phyloP scores from a whole-genome alignment of 1,284 basidiomycete species.

The Ustilago lituana region DNA sequence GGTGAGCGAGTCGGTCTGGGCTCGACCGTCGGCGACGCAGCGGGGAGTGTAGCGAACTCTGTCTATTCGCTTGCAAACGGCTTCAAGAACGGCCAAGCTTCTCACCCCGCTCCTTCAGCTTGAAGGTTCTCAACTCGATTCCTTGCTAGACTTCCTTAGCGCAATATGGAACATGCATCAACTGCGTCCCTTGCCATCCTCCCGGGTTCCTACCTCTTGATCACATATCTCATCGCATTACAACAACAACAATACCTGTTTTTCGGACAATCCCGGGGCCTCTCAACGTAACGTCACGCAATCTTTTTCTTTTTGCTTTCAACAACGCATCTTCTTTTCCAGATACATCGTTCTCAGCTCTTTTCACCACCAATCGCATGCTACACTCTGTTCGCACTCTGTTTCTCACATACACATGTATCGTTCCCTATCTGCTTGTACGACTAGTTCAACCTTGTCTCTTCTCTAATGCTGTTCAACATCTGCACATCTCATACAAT shows the following conservation, averaged over 20 bases:
- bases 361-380: conserved; percentile 9
- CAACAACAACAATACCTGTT: too few relatives aligned
- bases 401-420: conserved; percentile 11
- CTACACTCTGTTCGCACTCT: conserved; percentile 17
- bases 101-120: conserved; percentile 19
- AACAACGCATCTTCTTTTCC: conserved; percentile 41
- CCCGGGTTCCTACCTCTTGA: not conserved
- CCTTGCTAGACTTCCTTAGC: too few relatives aligned
- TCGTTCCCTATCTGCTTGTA: conserved; percentile 36
- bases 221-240: not conserved
- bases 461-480: conserved; percentile 49
- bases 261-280: conserved; percentile 41
- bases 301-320: conserved; percentile 38
- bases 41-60: conserved; percentile 13
- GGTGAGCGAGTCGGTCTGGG: conserved; percentile 18
- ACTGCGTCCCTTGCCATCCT: conserved; percentile 21
- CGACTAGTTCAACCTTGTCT: conserved; percentile 56
- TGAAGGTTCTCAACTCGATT: too few relatives aligned
- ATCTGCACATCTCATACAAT: conserved; percentile 39
- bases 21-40: conserved; percentile 24
- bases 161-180: conserved; percentile 47
- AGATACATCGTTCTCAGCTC: conserved; percentile 19
- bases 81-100: conserved; percentile 20
- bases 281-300: conserved; percentile 50
- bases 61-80: conserved; percentile 38